These are phyloP conservation scores for Caloboletus firmus DNA, from an alignment of 1,284 basidiomycete species.

Conservation along the genomic window DNA sequence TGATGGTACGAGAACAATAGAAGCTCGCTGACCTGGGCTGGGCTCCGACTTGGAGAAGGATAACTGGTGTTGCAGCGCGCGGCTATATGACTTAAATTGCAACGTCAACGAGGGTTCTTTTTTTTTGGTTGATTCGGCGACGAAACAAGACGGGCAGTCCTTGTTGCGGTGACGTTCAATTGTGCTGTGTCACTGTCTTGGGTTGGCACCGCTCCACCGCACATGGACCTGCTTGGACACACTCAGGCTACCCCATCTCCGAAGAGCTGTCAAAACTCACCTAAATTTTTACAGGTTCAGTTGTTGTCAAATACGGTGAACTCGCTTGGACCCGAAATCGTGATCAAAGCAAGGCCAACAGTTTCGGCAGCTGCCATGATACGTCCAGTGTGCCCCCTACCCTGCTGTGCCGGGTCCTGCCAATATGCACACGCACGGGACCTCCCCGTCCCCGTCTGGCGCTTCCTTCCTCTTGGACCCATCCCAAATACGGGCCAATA, in stretches of 20 bases:
- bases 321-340: constrained; percentile 10
- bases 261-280: not conserved
- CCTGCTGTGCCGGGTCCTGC: not conserved
- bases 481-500: constrained; percentile 4
- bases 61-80: not conserved
- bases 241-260: constrained; percentile 1
- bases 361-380: constrained; percentile 12
- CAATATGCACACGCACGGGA: not conserved
- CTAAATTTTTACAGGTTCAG: not conserved
- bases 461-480: constrained; percentile 2
- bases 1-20: constrained; percentile 6
- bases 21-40: not conserved
- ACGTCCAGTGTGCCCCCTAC: not conserved
- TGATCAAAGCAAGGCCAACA: constrained; percentile 19
- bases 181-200: not conserved
- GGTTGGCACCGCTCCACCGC: not conserved
- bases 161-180: not conserved
- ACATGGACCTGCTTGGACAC: not conserved
- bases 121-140: not conserved
- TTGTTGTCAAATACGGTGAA: not conserved
- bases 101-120: not conserved
- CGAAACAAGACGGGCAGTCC: not conserved
- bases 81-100: not conserved
- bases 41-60: not conserved
- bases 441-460: not conserved